Base-by-base conservation (phyloP, 805 yeast genomes). In the Sugiyamaella smithiae region DNA sequence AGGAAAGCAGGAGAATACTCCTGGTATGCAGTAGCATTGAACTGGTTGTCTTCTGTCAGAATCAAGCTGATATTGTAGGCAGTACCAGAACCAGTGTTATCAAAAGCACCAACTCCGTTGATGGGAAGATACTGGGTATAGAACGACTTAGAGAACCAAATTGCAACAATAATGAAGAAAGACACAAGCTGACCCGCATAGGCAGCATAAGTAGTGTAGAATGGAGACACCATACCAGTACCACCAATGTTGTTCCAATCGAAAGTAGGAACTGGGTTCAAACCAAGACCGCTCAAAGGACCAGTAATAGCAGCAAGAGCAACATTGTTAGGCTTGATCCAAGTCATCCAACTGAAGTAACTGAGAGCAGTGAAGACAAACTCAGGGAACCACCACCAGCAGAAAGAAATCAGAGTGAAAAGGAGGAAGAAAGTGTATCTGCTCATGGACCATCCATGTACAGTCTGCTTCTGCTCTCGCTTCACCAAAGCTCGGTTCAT, bases 1-100 rank as follows among this genome's bases (percentile, higher is more conserved):
- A 80, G 81, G 62, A 75, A 83, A 7, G 88, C 88, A 7, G 87
- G 85, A 1, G 88, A 82, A 66, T 84, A 83, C 6, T 66, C 62
- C 59, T 76, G 66, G 63, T 82, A 83, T 6, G 40, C 22, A 60
- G 57, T 51, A 71, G 38, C 29, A 23, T 46, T 41, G 41, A 46
- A 46, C 22, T 46, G 55, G 51, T 71, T 51, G 16, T 44, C 45
- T 9, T 63, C 66, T 2, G 51, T 40, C 40, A 81, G 59, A 25
- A 81, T 69, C 50, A 72, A 63, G 23, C 71, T 70, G 40, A 81
- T 77, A 29, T 75, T 66, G 60, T 70, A 81, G 1, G 68, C 54
- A 26, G 68, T 63, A 19, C 82, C 86, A 28, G 69, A 62, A 19
- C 81, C 85, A 36, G 68, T 72, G 57, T 80, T 80, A 51, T 77